These are phyloP conservation scores for Cucurbitaria berberidis DNA, from an alignment of 2,329 filamentous ascomycete genomes.

Conservation along the genomic window DNA sequence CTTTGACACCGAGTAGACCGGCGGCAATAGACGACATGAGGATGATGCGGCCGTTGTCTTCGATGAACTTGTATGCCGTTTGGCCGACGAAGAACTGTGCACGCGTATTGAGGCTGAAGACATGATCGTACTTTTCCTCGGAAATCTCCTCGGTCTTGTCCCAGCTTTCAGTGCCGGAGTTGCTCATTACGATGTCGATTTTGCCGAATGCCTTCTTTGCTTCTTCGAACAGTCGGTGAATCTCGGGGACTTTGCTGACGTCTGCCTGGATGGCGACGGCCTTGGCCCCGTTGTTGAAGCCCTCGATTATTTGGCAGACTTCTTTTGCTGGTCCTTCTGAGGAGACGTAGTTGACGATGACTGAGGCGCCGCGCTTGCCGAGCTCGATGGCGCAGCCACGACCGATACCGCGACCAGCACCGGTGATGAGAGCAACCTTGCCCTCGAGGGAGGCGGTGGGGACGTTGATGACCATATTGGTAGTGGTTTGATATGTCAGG, in stretches of 20 bases:
- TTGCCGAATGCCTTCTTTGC: constrained; percentile 54
- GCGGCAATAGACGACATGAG: constrained; percentile 76
- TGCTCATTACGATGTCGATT: constrained; percentile 58
- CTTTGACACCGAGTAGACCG: constrained; percentile 69
- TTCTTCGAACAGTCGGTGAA: constrained; percentile 61
- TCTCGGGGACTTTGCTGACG: constrained; percentile 61
- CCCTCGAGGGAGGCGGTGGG: constrained; percentile 58
- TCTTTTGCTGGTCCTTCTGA: constrained; percentile 58
- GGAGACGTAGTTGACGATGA: constrained; percentile 70
- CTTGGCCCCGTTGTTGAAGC: constrained; percentile 56
- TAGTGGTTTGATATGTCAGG: constrained; percentile 16
- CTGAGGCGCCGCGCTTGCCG: constrained; percentile 66
- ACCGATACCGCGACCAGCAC: constrained; percentile 69
- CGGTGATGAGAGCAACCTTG: constrained; percentile 68
- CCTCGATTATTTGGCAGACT: constrained; percentile 55
- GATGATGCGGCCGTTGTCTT: constrained; percentile 73
- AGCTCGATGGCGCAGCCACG: constrained; percentile 71
- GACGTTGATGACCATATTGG: constrained; percentile 51
- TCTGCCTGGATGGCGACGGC: constrained; percentile 66
- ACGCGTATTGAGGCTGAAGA: constrained; percentile 71
- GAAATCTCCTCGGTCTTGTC: constrained; percentile 71
- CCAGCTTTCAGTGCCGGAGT: constrained; percentile 68
- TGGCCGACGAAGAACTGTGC: constrained; percentile 81
- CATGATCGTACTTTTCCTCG: constrained; percentile 73
- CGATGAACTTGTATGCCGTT: constrained; percentile 73